These are phyloP conservation scores for Cyclostephanos invisitatus DNA, from an alignment of 108 stramenopile genomes.

Conservation along the genomic window DNA sequence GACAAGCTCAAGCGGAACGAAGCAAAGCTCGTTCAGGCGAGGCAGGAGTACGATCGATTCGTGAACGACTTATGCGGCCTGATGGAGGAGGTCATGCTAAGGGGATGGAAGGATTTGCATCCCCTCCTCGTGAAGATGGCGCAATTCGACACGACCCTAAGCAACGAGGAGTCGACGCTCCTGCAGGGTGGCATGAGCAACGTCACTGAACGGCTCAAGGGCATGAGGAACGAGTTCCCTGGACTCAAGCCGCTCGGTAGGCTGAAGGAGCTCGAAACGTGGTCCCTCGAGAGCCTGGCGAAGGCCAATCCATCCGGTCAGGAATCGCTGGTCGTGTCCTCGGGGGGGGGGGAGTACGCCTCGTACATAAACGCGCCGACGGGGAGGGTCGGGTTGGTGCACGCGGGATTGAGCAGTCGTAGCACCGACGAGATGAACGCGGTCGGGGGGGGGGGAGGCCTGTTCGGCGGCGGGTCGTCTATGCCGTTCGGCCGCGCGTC, in stretches of 20 bases:
- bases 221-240: constrained; percentile 49
- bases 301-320: constrained; percentile 35
- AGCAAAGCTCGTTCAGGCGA: constrained; percentile 67
- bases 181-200: constrained; percentile 39
- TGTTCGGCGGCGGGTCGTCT: constrained; percentile 16
- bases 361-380: background rate
- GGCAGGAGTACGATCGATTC: constrained; percentile 58
- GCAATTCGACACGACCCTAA: constrained; percentile 76
- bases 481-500: background rate
- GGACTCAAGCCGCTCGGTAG: constrained; percentile 62
- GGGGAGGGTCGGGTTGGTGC: background rate
- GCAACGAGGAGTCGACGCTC: constrained; percentile 59
- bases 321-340: constrained; percentile 18
- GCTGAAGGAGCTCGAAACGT: constrained; percentile 67
- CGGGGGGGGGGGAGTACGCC: constrained; percentile 31
- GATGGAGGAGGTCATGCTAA: constrained; percentile 79
- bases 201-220: constrained; percentile 60
- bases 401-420: constrained; percentile 4
- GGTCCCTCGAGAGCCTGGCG: constrained; percentile 48
- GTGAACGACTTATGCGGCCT: constrained; percentile 63
- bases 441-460: constrained; percentile 27
- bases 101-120: constrained; percentile 83
- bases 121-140: constrained; percentile 76
- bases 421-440: constrained; percentile 19
- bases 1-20: constrained; percentile 79